Base-by-base conservation (phyloP, 139 green algal species). In the Dunaliella primolecta region DNA sequence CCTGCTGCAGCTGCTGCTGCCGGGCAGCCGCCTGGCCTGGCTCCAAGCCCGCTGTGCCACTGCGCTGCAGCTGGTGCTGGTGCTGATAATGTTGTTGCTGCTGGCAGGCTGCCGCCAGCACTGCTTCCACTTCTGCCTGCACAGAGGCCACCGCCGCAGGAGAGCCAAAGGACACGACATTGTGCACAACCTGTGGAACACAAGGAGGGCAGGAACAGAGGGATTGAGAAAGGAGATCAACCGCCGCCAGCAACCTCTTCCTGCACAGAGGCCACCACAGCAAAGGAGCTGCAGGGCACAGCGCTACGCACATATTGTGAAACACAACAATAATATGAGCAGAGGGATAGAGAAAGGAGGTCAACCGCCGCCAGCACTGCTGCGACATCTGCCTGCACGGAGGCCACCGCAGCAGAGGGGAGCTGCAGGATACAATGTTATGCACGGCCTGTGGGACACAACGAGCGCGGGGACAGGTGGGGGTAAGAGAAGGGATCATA, bases 101-200 rank as follows among this genome's bases (percentile, higher is more conserved):
- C 83, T 84, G 79, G 36, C 78, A 64, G 25, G 35, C 78, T 24
- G 33, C 74, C 31, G 3, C 11, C 83, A 91, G 84, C 79, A 91
- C 84, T 36, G 88, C 86, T 25, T 36, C 36, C 31, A 92, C 57
- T 84, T 91, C 88, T 35, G 84, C 71, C 2, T 55, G 25, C 30
- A 90, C 83, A 2, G 75, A 82, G 30, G 84, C 37, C 0, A 85
- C 55, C 1, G 88, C 89, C 0, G 75, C 82, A 3, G 87, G 64
- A 20, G 20, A 57, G 71, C 91, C 93, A 29, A 81, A 79, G 20
- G 86, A 81, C 35, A 97, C 36, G 25, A 92, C 90, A 24, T 92
- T 92, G 33, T 94, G 89, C 20, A 97, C 90, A 30, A 94, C 84
- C 75, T 75, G 29, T 83, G 79, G 21, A 79, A 7, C 74, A 79